These are phyloP conservation scores for Pseudogymnoascus sp. DNA, from an alignment of 2,329 filamentous ascomycete genomes.

Conservation along the genomic window DNA sequence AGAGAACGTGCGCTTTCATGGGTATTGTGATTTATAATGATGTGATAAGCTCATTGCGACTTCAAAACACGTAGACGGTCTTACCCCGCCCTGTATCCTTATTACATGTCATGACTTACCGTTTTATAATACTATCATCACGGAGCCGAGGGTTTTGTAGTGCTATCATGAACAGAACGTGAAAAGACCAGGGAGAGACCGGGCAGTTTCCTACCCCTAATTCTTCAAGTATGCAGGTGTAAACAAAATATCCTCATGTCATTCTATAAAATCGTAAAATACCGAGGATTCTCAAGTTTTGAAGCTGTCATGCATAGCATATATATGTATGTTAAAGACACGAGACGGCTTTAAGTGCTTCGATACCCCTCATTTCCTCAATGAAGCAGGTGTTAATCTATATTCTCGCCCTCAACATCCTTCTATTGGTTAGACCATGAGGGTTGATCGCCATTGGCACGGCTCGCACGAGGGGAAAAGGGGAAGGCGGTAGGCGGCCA, in stretches of 20 bases:
- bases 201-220: neutral
- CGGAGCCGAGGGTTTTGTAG: neutral
- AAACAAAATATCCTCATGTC: neutral
- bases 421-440: neutral
- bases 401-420: neutral
- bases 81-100: neutral
- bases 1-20: neutral
- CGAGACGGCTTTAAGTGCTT: neutral
- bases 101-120: neutral
- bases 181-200: neutral
- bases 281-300: neutral
- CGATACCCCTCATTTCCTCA: slow-evolving; percentile 2
- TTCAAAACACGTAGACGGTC: neutral
- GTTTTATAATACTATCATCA: neutral
- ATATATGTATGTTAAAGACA: neutral
- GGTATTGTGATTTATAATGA: neutral
- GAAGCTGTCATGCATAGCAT: neutral
- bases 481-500: neutral
- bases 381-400: slow-evolving; percentile 6
- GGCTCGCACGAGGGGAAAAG: neutral
- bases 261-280: neutral
- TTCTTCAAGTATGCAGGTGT: neutral
- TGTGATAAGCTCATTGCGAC: neutral
- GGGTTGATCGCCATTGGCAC: neutral
- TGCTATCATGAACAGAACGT: neutral